phyloP scores from a whole-genome alignment of 306 rosid species.

The Cicer cuneatum region DNA sequence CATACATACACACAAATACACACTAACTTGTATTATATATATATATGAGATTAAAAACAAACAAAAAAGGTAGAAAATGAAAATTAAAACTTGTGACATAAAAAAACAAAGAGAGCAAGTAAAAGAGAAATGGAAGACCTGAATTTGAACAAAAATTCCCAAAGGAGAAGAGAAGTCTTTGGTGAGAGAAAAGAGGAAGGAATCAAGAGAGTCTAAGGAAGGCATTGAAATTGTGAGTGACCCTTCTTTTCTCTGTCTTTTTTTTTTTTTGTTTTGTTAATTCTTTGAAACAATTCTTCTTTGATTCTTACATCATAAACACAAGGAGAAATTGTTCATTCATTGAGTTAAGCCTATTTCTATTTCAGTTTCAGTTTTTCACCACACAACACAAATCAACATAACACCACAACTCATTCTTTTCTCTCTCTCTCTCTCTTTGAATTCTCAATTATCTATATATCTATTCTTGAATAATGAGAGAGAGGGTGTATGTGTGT shows the following conservation, averaged over 20 bases:
- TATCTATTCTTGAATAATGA: slow-evolving; percentile 21
- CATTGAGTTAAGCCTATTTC: slow-evolving; percentile 37
- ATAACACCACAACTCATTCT: slow-evolving; percentile 34
- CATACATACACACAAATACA: too few species aligned
- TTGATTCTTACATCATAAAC: slow-evolving; percentile 45
- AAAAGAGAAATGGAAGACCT: slow-evolving; percentile 56
- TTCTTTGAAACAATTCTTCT: slow-evolving; percentile 25
- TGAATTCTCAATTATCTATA: slow-evolving; percentile 4
- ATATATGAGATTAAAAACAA: background rate
- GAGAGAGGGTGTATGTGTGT: background rate
- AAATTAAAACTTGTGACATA: background rate
- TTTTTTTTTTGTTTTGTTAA: slow-evolving; percentile 12
- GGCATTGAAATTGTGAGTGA: slow-evolving; percentile 48
- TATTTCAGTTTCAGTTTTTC: slow-evolving; percentile 32
- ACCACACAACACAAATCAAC: slow-evolving; percentile 47
- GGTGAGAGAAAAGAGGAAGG: slow-evolving; percentile 74
- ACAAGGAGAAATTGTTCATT: slow-evolving; percentile 11
- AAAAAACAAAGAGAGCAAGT: too few species aligned
- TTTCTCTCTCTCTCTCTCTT: background rate
- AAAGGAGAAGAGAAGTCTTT: slow-evolving; percentile 54
- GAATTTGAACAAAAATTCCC: slow-evolving; percentile 74
- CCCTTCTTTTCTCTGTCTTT: slow-evolving; percentile 42
- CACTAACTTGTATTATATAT: too few species aligned
- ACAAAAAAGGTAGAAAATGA: background rate
- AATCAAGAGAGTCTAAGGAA: slow-evolving; percentile 71